These are phyloP conservation scores for Colletotrichum somersetense DNA, from an alignment of 2,329 filamentous ascomycete genomes.

Conservation along the genomic window DNA sequence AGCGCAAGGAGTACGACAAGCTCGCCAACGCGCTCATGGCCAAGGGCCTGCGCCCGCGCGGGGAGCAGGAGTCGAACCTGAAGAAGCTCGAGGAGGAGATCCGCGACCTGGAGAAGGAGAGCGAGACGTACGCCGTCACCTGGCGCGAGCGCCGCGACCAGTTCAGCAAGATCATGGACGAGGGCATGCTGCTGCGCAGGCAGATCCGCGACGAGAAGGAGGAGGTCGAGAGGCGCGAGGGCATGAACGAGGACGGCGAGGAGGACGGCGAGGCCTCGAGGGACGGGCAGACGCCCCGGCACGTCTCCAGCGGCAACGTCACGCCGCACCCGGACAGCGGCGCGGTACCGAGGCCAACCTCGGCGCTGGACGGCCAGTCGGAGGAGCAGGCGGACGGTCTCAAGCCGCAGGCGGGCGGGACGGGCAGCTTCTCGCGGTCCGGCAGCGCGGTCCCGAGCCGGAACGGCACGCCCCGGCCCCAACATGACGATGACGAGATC, in stretches of 20 bases:
- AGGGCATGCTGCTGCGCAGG: slow-evolving; percentile 86
- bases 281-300: slow-evolving; percentile 63
- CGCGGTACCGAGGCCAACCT: slow-evolving; percentile 51
- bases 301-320: slow-evolving; percentile 64
- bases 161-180: slow-evolving; percentile 89
- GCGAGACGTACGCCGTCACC: slow-evolving; percentile 81
- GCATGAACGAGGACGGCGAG: slow-evolving; percentile 78
- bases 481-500: slow-evolving; percentile 50
- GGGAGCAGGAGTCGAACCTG: slow-evolving; percentile 83
- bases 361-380: slow-evolving; percentile 47
- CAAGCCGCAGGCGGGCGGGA: slow-evolving; percentile 36
- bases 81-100: slow-evolving; percentile 90
- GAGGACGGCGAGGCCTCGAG: slow-evolving; percentile 65
- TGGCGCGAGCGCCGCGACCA: slow-evolving; percentile 89
- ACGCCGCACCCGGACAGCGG: slow-evolving; percentile 63
- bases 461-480: slow-evolving; percentile 51
- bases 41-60: slow-evolving; percentile 76
- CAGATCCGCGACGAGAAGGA: slow-evolving; percentile 96
- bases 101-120: slow-evolving; percentile 86
- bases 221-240: slow-evolving; percentile 88
- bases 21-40: slow-evolving; percentile 78
- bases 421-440: slow-evolving; percentile 48
- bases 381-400: slow-evolving; percentile 49
- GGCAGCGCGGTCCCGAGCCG: slow-evolving; percentile 57
- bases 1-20: slow-evolving; percentile 89